These are phyloP conservation scores for Saksenaea vasiformis DNA, from an alignment of 371 early-diverging fungal species.

Conservation along the genomic window DNA sequence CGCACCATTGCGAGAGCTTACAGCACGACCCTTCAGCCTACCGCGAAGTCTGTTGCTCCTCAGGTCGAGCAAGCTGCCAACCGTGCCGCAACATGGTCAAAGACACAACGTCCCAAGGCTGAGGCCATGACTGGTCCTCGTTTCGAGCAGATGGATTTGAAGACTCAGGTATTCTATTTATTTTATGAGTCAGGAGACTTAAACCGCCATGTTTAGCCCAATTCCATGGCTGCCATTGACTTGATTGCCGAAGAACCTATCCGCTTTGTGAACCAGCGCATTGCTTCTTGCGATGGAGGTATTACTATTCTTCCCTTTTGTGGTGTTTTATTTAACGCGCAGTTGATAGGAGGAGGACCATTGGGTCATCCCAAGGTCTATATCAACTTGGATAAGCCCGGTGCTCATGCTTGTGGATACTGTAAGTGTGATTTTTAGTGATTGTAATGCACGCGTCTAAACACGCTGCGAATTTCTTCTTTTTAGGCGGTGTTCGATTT, in stretches of 20 bases:
- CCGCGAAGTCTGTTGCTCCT: conserved; percentile 39
- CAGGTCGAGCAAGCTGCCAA: conserved; percentile 71
- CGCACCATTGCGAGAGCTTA: conserved; percentile 15
- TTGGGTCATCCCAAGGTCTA: conserved; percentile 95
- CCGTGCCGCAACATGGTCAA: conserved; percentile 77
- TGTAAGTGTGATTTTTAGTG: conserved; percentile 56
- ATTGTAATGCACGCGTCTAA: neutral
- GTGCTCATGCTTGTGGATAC: conserved; percentile 77
- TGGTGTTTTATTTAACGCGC: conserved; percentile 2
- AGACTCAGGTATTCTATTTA: conserved; percentile 66
- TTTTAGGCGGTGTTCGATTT: conserved; percentile 74
- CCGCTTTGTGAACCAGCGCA: conserved; percentile 70
- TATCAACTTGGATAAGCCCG: conserved; percentile 83
- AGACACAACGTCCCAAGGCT: conserved; percentile 68
- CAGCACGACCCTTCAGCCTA: conserved; percentile 36
- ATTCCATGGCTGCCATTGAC: conserved; percentile 89
- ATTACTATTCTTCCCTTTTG: conserved; percentile 7
- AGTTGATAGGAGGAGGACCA: conserved; percentile 76
- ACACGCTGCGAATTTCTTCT: conserved; percentile 4
- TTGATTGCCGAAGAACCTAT: conserved; percentile 89
- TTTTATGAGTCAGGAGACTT: neutral
- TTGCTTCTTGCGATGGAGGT: conserved; percentile 91
- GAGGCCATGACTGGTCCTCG: conserved; percentile 82
- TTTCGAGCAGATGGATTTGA: conserved; percentile 88
- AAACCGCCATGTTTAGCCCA: conserved; percentile 66